Base-by-base conservation (phyloP, 768 basidiomycete genomes). In the Mycena polygramma region DNA sequence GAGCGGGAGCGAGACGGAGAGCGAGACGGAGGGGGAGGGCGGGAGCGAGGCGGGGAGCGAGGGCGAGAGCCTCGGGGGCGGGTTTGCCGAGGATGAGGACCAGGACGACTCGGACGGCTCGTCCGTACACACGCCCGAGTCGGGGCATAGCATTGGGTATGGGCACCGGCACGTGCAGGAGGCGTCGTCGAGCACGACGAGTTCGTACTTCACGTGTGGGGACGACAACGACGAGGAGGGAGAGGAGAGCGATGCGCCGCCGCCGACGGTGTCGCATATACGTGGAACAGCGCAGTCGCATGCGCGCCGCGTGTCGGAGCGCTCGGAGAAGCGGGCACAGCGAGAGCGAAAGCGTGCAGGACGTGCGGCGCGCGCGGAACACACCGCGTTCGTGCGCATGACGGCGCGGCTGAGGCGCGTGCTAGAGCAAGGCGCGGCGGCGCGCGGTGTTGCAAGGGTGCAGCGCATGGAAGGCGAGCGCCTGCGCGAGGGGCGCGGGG, bases 111-210 rank as follows among this genome's bases (percentile, higher is more conserved):
- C 72, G 52, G 72, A 73, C 20, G 72, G 72, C 20, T 73, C 72
- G 57, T 73, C 72, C 22, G 72, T 73, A 51, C 72, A 73, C 35
- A 73, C 72, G 30, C 72, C 72, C 45, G 72, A 73, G 57, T 69
- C 72, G 49, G 65, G 60, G 45, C 72, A 73, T 35, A 69, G 61
- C 17, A 69, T 73, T 9, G 55, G 49, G 19, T 63, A 63, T 39
- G 64, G 57, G n/a, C 57, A 30, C 41, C 46, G 22, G 22, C 68
- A 69, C 26, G 57, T 35, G 53, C 58, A 46, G 24, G 72, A 70
- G 3, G 36, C 30, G 24, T 70, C 65, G 20, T 41, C 49, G 20
- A 70, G 66, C 68, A 49, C 68, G 36, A 70, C 59, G 22, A 73
- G 72, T 51, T 69, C 68, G 51, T 73, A 73, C 60, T 70, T 73